These are phyloP conservation scores for Malus hybrid DNA, from an alignment of 331 rosid genomes.

Conservation along the genomic window DNA sequence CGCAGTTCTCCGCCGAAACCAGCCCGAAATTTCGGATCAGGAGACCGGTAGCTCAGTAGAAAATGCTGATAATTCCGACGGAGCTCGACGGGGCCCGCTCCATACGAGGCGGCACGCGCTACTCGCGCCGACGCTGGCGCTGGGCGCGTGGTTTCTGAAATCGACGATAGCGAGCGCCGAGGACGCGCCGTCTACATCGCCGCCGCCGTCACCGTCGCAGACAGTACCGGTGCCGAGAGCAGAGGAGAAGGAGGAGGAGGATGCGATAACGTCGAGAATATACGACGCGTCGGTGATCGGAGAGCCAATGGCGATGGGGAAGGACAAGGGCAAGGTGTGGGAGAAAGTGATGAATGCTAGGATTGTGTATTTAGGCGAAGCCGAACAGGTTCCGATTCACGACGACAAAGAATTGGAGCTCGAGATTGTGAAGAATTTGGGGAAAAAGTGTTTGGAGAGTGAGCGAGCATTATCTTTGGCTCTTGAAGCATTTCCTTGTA, in stretches of 20 bases:
- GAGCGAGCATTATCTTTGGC: constrained; percentile 65
- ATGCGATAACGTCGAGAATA: constrained; percentile 59
- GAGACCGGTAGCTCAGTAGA: neutral
- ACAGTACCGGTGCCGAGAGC: constrained; percentile 13
- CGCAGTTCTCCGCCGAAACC: constrained; percentile 17
- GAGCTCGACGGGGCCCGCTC: constrained; percentile 5
- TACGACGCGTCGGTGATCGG: constrained; percentile 88
- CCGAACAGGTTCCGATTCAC: constrained; percentile 85
- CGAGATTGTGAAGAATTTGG: constrained; percentile 66
- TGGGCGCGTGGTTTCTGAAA: constrained; percentile 56
- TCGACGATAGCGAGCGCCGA: constrained; percentile 57
- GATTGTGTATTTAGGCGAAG: constrained; percentile 84
- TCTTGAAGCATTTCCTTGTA: constrained; percentile 69
- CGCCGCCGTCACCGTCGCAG: constrained; percentile 9
- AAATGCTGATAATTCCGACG: neutral
- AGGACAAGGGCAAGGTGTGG: constrained; percentile 81
- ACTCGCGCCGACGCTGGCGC: constrained; percentile 50
- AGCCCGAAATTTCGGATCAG: constrained; percentile 10
- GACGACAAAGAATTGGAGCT: constrained; percentile 93
- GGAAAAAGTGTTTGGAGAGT: constrained; percentile 45
- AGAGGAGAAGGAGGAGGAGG: constrained; percentile 23
- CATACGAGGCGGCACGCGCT: constrained; percentile 50
- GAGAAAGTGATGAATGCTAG: constrained; percentile 88
- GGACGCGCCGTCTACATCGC: constrained; percentile 29
- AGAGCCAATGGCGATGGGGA: constrained; percentile 88